Base-by-base conservation (phyloP, 495 filamentous ascomycete genomes). In the Aspergillus indologenus region DNA sequence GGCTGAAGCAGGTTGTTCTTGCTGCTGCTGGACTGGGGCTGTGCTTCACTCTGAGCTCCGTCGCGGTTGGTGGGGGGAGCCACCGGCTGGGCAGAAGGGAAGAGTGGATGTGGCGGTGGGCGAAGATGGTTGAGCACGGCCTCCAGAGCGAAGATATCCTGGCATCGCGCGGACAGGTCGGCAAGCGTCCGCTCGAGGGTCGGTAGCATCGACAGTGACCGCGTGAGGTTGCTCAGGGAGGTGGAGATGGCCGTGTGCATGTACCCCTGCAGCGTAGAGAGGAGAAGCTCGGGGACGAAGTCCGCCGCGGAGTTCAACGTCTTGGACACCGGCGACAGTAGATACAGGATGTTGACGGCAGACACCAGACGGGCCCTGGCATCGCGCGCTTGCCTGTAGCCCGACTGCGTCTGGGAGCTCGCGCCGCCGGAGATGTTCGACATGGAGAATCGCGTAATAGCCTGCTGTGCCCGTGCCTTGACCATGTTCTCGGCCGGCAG, bases 71-170 rank as follows among this genome's bases (percentile, higher is more conserved):
- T 49, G 11, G 61, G 12, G 5, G 34, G 5, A 15, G 34, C 34
- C 34, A 15, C 34, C 34, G 12, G 12, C 34, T 40, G 34, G 11
- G 72, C 56, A 3, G 48, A 5, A 18, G n/a, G 72, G 61, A 91
- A 65, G 18, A 88, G 74, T 0, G 88, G 85, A 60, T 91, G 88
- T 0, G 71, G 50, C 1, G 90, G 90, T 1, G 84, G 77, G 51
- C 83, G 87, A 2, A 84, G 85, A 14, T 77, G 78, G 44, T 81
- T 84, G 40, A 98, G 82, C 22, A 96, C 83, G 2, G 83, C 78
- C 71, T 98, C 93, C 1, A 98, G 71, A 2, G 90, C 90, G 11
- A 93, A 87, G 22, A 98, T 86, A 59, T 94, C 95, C 73, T 96
- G 90, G 66, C 95, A 96, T 47, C 90, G 80, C 6, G 86, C 84